A percentile compares a stretch with the other conserved stretches of the same genome.
Conservation (phyloP, 2,329 filamentous ascomycete genomes). For the Metarhizium sp. region DNA sequence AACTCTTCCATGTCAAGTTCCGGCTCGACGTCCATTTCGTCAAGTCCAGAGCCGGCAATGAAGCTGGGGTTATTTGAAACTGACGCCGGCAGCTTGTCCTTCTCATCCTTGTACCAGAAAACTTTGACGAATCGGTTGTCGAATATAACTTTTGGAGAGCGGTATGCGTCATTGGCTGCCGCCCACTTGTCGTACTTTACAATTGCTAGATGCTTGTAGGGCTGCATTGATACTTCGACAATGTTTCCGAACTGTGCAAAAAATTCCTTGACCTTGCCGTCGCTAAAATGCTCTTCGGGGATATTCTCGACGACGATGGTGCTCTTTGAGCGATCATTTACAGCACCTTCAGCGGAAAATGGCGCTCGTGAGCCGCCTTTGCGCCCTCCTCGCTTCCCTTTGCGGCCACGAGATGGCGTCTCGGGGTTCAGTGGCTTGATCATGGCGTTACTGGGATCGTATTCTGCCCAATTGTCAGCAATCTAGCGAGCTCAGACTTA, state of each 20-base stretch:
- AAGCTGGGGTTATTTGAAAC: conserved; percentile 16
- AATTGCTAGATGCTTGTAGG: conserved; percentile 57
- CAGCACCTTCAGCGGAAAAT: conserved; percentile 56
- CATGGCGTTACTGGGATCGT: conserved; percentile 22
- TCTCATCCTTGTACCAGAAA: conserved; percentile 60
- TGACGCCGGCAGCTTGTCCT: conserved; percentile 21
- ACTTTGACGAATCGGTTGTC: conserved; percentile 82
- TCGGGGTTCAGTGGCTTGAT: conserved; percentile 9
- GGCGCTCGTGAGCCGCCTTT: conserved; percentile 36
- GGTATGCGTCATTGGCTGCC: conserved; percentile 60
- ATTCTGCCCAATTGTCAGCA: conserved; percentile 15
- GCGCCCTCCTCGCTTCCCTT: conserved; percentile 25
- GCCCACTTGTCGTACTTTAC: conserved; percentile 60
- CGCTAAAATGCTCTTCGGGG: conserved; percentile 59
- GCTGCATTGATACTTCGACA: conserved; percentile 53
- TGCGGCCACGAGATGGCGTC: conserved; percentile 16
- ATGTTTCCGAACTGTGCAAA: conserved; percentile 66
- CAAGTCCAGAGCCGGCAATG: conserved; percentile 10
- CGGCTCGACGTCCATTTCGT: conserved; percentile 27
- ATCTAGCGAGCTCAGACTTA: background rate
- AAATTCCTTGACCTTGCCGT: conserved; percentile 56
- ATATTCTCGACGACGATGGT: conserved; percentile 72
- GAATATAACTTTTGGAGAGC: conserved; percentile 71
- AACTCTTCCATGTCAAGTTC: conserved; percentile 64
- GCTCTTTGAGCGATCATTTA: conserved; percentile 52